Evolutionary conservation across 441 rosid species (phyloP).

Genomic region (Mallotus japonicus): DNA sequence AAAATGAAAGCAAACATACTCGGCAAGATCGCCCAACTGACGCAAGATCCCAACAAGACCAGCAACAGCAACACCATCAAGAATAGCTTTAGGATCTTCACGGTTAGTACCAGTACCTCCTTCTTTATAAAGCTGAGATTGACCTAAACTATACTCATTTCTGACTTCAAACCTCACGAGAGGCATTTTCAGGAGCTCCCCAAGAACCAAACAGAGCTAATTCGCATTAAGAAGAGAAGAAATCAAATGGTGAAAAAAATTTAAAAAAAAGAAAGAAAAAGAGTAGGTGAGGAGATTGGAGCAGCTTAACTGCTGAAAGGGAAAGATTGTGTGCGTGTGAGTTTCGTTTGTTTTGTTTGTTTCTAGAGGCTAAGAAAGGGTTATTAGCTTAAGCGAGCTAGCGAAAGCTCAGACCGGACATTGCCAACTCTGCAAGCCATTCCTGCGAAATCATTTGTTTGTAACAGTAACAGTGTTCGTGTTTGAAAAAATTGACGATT

Average conservation of each 20-base stretch:
- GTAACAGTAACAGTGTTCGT: background rate
- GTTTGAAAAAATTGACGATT: conserved; percentile 11
- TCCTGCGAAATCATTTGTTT: conserved; percentile 27
- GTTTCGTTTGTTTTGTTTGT: too few species aligned
- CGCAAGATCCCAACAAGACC: conserved; percentile 99
- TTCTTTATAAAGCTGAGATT: conserved; percentile 55
- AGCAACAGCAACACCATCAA: conserved; percentile 80
- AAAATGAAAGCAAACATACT: conserved; percentile 43
- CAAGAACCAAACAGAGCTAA: background rate
- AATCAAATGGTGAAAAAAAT: conserved; percentile 19
- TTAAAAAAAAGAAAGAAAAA: background rate
- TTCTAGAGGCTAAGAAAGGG: too few species aligned
- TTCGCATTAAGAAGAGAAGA: conserved; percentile 8
- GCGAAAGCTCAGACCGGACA: conserved; percentile 11
- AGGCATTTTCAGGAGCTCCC: conserved; percentile 53
- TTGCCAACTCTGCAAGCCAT: conserved; percentile 67
- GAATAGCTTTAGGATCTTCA: conserved; percentile 85
- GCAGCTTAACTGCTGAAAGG: conserved; percentile 57
- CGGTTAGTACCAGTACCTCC: conserved; percentile 27
- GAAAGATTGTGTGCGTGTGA: conserved; percentile 12
- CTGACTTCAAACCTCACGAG: conserved; percentile 72
- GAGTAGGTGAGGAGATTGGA: conserved; percentile 45
- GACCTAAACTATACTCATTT: conserved; percentile 73
- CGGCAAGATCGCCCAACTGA: conserved; percentile 96
- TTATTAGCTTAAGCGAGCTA: too few species aligned